phyloP scores from a whole-genome alignment of 2,329 filamentous ascomycete genomes.

The Aspergillus ruber region DNA sequence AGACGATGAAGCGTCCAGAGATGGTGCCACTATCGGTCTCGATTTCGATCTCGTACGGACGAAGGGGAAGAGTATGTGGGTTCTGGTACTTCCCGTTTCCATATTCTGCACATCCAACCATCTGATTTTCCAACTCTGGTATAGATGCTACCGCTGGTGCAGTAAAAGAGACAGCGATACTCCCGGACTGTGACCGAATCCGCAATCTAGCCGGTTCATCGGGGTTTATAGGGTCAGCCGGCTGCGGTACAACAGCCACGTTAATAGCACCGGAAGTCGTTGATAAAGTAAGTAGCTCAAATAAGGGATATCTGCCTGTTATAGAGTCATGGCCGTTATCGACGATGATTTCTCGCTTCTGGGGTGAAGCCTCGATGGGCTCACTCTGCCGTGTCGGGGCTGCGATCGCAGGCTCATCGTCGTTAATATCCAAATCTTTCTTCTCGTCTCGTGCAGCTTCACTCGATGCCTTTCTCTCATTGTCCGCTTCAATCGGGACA shows the following conservation, averaged over 20 bases:
- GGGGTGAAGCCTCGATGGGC: background rate
- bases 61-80: conserved; percentile 8
- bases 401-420: background rate
- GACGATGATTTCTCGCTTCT: conserved; percentile 12
- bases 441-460: too few relatives aligned
- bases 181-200: conserved; percentile 19
- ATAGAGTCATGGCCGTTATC: conserved; percentile 15
- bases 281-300: conserved; percentile 24
- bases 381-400: background rate
- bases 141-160: background rate
- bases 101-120: background rate
- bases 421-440: too few relatives aligned
- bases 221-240: conserved; percentile 19
- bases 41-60: conserved; percentile 23
- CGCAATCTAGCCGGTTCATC: conserved; percentile 22
- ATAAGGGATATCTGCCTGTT: conserved; percentile 23
- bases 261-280: conserved; percentile 25
- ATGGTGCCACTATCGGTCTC: conserved; percentile 22
- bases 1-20: conserved; percentile 41
- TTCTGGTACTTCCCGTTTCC: background rate
- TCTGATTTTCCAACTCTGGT: conserved; percentile 2
- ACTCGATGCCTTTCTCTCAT: too few relatives aligned
- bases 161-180: conserved; percentile 19
- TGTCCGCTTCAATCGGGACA: too few relatives aligned
- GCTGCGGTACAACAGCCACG: conserved; percentile 25